A percentile compares a stretch with the other conserved stretches of the same genome.
Conservation (phyloP, 805 yeast species). For the Cyberlindnera mycetangii region DNA sequence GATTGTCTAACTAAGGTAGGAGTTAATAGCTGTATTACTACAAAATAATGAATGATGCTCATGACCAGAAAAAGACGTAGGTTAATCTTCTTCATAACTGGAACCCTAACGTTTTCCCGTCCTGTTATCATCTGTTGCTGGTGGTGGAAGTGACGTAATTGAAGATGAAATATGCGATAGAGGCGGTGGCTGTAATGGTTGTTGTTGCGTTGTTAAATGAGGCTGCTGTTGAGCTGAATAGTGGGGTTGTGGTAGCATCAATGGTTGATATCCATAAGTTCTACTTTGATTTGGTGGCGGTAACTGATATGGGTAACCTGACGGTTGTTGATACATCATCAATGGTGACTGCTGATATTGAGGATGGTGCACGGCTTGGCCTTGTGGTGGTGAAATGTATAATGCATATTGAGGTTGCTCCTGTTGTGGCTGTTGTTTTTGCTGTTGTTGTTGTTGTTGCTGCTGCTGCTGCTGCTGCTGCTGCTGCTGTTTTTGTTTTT, state of each 20-base stretch:
- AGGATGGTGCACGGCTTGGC: background rate
- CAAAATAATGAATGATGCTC: background rate
- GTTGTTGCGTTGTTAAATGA: background rate
- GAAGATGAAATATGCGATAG: no score
- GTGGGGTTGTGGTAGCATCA: conserved; percentile 1
- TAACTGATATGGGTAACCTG: background rate
- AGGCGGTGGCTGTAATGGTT: no score
- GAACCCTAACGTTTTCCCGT: background rate
- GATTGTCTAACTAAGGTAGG: background rate
- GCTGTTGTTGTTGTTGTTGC: background rate
- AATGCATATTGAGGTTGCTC: background rate
- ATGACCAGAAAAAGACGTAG: no score
- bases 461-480: background rate
- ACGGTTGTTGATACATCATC: background rate
- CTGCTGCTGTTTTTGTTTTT: background rate
- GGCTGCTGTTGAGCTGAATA: background rate
- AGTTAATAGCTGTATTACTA: no score
- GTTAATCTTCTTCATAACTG: no score
- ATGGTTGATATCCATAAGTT: background rate
- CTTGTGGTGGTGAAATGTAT: background rate
- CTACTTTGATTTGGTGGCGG: no score
- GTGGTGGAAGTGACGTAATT: background rate
- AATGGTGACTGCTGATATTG: background rate
- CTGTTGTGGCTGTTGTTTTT: background rate
- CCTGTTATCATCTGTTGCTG: background rate